Conservation (phyloP, 371 early-diverging fungal genomes). For the Actinomucor elegans region DNA sequence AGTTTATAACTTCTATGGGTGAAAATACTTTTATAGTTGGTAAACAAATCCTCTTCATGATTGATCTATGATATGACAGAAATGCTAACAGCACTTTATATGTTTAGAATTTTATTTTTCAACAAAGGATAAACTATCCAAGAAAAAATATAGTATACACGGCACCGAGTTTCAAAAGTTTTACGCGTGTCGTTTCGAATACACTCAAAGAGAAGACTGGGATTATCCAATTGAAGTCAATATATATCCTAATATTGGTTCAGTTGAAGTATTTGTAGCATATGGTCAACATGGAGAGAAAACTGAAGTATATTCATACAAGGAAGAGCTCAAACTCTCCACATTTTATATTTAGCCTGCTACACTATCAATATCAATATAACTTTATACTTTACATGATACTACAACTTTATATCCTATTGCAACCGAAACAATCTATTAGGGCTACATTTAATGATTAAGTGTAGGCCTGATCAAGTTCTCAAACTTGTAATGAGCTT, state of each 20-base stretch:
- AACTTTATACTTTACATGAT: too few species aligned
- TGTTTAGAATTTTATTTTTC: background rate
- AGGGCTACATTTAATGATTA: too few species aligned
- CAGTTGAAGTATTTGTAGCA: background rate
- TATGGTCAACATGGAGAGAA: background rate
- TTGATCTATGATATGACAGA: background rate
- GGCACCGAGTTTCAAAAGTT: background rate
- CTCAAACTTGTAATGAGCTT: too few species aligned
- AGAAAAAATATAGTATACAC: background rate
- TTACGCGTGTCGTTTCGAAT: background rate
- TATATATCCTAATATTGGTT: background rate
- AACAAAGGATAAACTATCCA: background rate
- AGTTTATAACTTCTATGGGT: background rate
- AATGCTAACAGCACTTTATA: background rate
- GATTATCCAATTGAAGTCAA: background rate
- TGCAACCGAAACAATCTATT: too few species aligned
- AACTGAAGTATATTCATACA: background rate
- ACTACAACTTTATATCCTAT: too few species aligned
- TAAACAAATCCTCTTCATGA: too few species aligned
- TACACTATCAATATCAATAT: too few species aligned
- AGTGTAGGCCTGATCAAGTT: too few species aligned
- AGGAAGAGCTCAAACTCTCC: background rate
- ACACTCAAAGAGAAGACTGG: background rate
- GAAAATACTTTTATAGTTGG: background rate
- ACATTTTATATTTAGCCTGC: background rate